Conservation (phyloP, 1,284 basidiomycete species). For the Phylloporus gajari region DNA sequence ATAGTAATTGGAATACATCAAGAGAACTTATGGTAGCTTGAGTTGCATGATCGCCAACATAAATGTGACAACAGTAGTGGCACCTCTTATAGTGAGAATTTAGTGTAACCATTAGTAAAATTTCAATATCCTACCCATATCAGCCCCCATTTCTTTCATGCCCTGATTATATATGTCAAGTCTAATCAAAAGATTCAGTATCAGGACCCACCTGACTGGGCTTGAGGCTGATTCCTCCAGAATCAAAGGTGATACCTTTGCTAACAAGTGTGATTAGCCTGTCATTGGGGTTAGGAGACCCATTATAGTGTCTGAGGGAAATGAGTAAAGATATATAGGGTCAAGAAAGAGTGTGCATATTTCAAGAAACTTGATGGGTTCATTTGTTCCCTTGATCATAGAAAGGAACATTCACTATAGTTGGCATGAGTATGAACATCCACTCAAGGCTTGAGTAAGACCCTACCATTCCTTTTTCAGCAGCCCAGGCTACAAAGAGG, state of each 20-base stretch:
- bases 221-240: slow-evolving; percentile 91
- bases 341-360: slow-evolving; percentile 61
- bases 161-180: slow-evolving; percentile 49
- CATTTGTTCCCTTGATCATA: slow-evolving; percentile 83
- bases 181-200: slow-evolving; percentile 13
- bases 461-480: slow-evolving; percentile 81
- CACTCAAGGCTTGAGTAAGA: not conserved
- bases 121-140: slow-evolving; percentile 74
- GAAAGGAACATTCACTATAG: slow-evolving; percentile 84
- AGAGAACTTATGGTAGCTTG: slow-evolving; percentile 69
- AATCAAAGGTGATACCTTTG: slow-evolving; percentile 90
- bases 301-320: slow-evolving; percentile 77
- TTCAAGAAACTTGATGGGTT: slow-evolving; percentile 89
- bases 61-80: slow-evolving; percentile 80
- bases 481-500: slow-evolving; percentile 72
- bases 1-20: not conserved
- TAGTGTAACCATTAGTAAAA: not conserved
- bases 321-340: slow-evolving; percentile 8
- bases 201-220: slow-evolving; percentile 67
- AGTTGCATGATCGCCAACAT: slow-evolving; percentile 85
- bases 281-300: slow-evolving; percentile 64
- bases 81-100: slow-evolving; percentile 63
- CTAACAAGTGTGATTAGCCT: slow-evolving; percentile 84
- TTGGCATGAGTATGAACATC: slow-evolving; percentile 7
- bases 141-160: slow-evolving; percentile 85